A percentile compares a stretch with the other conserved stretches of the same genome.
Evolutionary conservation across 2,329 filamentous ascomycete genomes (phyloP).

Genomic region (Calonectria henricotiae): DNA sequence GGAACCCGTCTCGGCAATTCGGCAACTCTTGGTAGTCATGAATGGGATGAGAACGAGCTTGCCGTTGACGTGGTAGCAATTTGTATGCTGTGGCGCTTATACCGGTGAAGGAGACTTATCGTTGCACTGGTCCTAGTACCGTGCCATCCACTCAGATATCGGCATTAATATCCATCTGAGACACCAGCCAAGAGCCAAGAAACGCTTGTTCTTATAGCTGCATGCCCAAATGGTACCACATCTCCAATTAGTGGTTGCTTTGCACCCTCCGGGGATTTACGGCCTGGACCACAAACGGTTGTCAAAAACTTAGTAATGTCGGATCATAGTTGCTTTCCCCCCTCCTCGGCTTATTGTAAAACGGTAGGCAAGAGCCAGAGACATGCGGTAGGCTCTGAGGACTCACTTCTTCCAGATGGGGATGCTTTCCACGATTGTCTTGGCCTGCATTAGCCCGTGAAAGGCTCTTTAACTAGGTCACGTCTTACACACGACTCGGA

Average conservation of each 20-base stretch:
- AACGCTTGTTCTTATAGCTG: constrained; percentile 16
- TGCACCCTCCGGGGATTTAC: constrained; percentile 24
- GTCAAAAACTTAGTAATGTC: constrained; percentile 16
- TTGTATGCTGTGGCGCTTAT: constrained; percentile 1
- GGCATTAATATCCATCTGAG: not conserved
- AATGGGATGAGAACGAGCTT: not conserved
- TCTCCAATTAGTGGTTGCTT: constrained; percentile 4
- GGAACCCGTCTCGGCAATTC: not conserved
- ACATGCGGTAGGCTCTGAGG: constrained; percentile 21
- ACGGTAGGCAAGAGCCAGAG: not conserved
- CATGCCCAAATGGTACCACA: not conserved
- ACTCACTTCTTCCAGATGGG: not conserved
- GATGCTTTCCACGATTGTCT: constrained; percentile 23
- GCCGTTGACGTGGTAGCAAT: constrained; percentile 1
- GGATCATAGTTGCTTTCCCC: constrained; percentile 26
- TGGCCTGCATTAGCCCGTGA: constrained; percentile 31
- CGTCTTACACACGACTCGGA: constrained; percentile 12
- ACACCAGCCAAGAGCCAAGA: constrained; percentile 22
- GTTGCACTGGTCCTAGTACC: constrained; percentile 3
- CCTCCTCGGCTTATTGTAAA: not conserved
- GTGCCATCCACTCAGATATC: not conserved
- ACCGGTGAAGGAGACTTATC: constrained; percentile 14
- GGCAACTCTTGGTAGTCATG: not conserved
- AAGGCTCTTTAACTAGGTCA: constrained; percentile 12
- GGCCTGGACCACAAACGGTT: constrained; percentile 1